Conservation (phyloP, 805 yeast genomes). For the Starmerella riodocensis region DNA sequence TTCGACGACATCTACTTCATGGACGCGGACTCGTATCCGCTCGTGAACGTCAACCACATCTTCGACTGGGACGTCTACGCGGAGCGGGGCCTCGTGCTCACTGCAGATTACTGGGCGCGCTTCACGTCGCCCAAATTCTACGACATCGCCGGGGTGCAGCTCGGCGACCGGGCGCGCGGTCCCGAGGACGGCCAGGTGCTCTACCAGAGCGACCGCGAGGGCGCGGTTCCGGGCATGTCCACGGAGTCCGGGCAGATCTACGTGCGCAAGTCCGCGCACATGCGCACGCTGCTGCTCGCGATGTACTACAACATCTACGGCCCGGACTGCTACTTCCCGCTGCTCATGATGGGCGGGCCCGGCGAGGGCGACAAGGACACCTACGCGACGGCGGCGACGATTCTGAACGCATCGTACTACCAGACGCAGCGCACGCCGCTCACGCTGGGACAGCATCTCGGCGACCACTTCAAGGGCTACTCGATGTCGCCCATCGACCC, state of each 20-base stretch:
- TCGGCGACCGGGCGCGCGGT: conserved; percentile 32
- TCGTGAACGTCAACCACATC: conserved; percentile 46
- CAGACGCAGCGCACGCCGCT: conserved; percentile 33
- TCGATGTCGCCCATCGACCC: conserved; percentile 65
- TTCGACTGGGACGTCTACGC: conserved; percentile 46
- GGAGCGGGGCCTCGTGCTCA: conserved; percentile 40
- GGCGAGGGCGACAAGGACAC: conserved; percentile 81
- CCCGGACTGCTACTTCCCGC: conserved; percentile 44
- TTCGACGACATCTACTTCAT: conserved; percentile 58
- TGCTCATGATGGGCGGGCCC: conserved; percentile 46
- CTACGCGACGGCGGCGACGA: conserved; percentile 57
- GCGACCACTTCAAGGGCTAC: conserved; percentile 17
- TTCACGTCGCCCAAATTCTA: conserved; percentile 64
- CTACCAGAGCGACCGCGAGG: conserved; percentile 43
- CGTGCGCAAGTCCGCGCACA: conserved; percentile 45
- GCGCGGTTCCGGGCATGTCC: conserved; percentile 54
- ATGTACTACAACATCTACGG: conserved; percentile 56
- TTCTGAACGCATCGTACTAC: conserved; percentile 45
- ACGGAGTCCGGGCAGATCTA: conserved; percentile 59
- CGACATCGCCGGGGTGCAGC: conserved; percentile 47
- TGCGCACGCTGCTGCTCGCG: conserved; percentile 43
- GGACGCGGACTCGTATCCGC: conserved; percentile 68
- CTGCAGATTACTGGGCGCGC: conserved; percentile 88
- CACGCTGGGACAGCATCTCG: conserved; percentile 27
- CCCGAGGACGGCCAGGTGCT: conserved; percentile 27